Conservation (phyloP, 1,284 basidiomycete species). For the Rhodotorula sp. region DNA sequence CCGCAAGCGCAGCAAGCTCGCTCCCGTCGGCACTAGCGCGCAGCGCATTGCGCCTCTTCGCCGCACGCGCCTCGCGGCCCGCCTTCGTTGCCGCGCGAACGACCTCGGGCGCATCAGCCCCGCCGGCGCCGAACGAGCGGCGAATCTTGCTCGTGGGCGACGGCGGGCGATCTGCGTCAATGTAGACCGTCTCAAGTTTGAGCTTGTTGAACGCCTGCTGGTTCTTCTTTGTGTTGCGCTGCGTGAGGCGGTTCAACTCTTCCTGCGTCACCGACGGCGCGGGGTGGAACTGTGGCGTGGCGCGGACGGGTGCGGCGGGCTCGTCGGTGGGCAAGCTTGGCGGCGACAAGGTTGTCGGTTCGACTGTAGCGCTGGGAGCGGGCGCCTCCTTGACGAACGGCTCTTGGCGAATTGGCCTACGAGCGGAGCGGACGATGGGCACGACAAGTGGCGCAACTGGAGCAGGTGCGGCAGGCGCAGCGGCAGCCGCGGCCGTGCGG, state of each 20-base stretch:
- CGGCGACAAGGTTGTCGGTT: background rate
- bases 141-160: constrained; percentile 46
- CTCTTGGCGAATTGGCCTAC: background rate
- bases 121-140: constrained; percentile 19
- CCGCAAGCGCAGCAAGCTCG: constrained; percentile 15
- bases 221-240: constrained; percentile 43
- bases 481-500: background rate
- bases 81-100: constrained; percentile 22
- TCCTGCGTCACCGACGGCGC: constrained; percentile 36
- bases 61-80: constrained; percentile 31
- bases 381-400: background rate
- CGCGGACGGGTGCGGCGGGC: background rate
- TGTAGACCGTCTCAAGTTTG: constrained; percentile 35
- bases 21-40: constrained; percentile 36
- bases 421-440: background rate
- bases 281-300: constrained; percentile 13
- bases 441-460: background rate
- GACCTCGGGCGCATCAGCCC: background rate
- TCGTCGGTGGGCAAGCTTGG: background rate
- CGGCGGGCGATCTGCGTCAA: constrained; percentile 43
- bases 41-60: constrained; percentile 35
- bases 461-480: background rate
- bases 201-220: constrained; percentile 40
- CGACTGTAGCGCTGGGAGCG: background rate
- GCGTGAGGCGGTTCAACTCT: constrained; percentile 39